These are phyloP conservation scores for Penicillium lividum DNA, from an alignment of 495 filamentous ascomycete species.

Conservation along the genomic window DNA sequence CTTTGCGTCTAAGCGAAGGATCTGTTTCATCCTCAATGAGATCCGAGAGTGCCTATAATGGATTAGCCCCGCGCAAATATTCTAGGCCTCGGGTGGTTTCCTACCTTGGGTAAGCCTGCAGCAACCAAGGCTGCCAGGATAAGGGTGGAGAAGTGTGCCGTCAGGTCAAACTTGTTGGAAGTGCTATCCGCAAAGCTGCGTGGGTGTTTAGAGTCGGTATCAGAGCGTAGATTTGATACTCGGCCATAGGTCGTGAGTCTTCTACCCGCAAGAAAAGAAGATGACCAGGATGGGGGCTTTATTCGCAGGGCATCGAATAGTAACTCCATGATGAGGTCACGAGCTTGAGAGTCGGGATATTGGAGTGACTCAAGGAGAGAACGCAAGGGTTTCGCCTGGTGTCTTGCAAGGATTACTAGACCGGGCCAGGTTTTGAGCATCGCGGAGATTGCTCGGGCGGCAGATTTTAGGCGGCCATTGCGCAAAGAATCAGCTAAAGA, in stretches of 20 bases:
- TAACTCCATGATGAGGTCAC: constrained; percentile 77
- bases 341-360: constrained; percentile 63
- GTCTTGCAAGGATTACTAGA: constrained; percentile 80
- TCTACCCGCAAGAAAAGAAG: constrained; percentile 89
- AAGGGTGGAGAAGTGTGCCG: constrained; percentile 92
- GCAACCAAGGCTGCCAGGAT: constrained; percentile 83
- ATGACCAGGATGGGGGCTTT: constrained; percentile 94
- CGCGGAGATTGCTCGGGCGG: constrained; percentile 80
- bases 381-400: constrained; percentile 76
- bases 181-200: constrained; percentile 59
- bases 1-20: constrained; percentile 78
- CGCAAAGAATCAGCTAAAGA: constrained; percentile 63
- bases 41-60: constrained; percentile 55
- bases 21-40: constrained; percentile 72
- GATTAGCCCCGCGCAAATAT: constrained; percentile 16
- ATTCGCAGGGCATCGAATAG: constrained; percentile 90
- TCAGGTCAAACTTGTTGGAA: constrained; percentile 72
- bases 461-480: constrained; percentile 78
- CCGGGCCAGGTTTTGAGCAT: constrained; percentile 92
- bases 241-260: constrained; percentile 92
- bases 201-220: constrained; percentile 47
- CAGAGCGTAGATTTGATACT: constrained; percentile 81
- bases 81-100: background rate
- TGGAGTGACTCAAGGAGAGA: constrained; percentile 81
- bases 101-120: constrained; percentile 73